Base-by-base conservation (phyloP, 345 rosid species). In the Hirschfeldia incana region DNA sequence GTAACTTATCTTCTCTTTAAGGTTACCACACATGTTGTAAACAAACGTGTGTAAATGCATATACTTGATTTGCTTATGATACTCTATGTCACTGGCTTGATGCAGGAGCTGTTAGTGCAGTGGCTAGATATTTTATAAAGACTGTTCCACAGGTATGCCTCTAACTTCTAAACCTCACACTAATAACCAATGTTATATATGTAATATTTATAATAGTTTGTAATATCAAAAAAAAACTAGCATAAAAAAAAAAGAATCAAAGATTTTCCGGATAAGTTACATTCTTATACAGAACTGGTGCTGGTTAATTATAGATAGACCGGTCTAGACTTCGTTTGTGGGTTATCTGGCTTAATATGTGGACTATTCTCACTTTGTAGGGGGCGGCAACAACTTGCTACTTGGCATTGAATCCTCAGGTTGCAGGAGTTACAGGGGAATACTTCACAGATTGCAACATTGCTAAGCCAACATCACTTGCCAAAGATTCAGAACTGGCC, bases 301-400 rank as follows among this genome's bases (percentile, higher is more conserved):
- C 39, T 62, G 26, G 39, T 30, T 30, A 63, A 32, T 21, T 21
- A 32, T 39, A 27, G 21, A 55, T 34, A 58, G 39, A 75, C 57
- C 4, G 21, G 60, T 70, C 60, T 37, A 53, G 36, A 15, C 64
- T 39, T 15, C 3, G 46, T 26, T 9, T 46, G 69, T 34, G 2
- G 49, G 16, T 13, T 46, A 34, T 36, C 5, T 37, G 15, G 69
- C 29, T 42, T 10, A 67, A n/a, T 27, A 57, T 69, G 70, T 57
- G 5, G 8, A 8, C 34, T 55, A 51, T 10, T 10, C n/a, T 4
- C 6, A 36, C 11, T 65, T 66, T 66, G 75, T 64, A 90, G 93
- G 97, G 93, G 44, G 93, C 93, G 0, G 93, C 94, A 62, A 88
- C 97, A 28, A 87, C 93, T 57, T 92, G 94, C 80, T 90, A 87